These are phyloP conservation scores for Babesia ovis DNA, from an alignment of 169 alveolate genomes.

Conservation along the genomic window DNA sequence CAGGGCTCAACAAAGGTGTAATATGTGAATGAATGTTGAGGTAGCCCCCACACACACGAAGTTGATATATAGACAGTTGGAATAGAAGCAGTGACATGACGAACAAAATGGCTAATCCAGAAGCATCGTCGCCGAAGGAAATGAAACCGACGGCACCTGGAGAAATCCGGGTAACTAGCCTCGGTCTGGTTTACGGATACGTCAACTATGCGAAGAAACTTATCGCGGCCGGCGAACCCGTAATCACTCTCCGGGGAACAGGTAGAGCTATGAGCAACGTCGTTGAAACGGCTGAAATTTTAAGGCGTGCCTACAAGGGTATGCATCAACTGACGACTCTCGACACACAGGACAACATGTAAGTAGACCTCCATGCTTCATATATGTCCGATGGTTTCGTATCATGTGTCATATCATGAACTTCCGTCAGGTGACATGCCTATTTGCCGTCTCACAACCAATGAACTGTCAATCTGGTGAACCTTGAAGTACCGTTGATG, in stretches of 20 bases:
- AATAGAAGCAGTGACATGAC: not conserved
- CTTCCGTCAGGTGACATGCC: no score
- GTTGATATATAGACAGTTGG: not conserved
- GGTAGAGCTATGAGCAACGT: conserved; percentile 88
- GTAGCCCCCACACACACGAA: not conserved
- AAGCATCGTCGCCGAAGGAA: conserved; percentile 42
- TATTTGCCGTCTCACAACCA: no score
- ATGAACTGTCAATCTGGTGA: no score
- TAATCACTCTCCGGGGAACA: conserved; percentile 84
- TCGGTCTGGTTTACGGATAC: conserved; percentile 81
- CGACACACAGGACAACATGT: conserved; percentile 64
- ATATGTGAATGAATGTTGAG: not conserved
- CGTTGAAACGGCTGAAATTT: conserved; percentile 83
- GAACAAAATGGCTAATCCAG: conserved; percentile 18
- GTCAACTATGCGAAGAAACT: conserved; percentile 81
- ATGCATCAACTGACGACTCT: conserved; percentile 81
- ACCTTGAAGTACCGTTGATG: no score
- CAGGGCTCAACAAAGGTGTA: not conserved
- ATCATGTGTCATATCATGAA: no score
- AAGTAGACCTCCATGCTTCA: no score
- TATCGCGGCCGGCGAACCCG: conserved; percentile 74
- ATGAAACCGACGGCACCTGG: conserved; percentile 77
- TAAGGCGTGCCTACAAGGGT: conserved; percentile 83
- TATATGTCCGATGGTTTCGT: no score
- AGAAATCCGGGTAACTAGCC: conserved; percentile 84